Percentiles rank a stretch among this genome's conserved stretches.
These are phyloP conservation scores for Pinus taeda DNA, from an alignment of 75 land plant species.

Conservation along the genomic window DNA sequence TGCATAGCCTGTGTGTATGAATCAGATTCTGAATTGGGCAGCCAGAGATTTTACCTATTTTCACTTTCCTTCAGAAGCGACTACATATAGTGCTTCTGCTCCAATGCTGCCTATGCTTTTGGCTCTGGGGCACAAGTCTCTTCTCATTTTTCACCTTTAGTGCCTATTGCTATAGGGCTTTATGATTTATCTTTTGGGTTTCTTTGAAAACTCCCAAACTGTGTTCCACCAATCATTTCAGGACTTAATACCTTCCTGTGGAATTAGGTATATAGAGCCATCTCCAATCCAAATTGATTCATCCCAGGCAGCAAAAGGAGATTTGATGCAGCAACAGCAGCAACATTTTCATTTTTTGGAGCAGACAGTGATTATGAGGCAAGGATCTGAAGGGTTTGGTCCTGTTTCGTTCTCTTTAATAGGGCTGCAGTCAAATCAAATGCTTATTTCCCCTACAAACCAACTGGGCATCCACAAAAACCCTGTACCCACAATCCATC, in stretches of 20 bases:
- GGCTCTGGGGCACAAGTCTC: neutral
- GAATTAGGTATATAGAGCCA: neutral
- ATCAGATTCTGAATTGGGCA: too few relatives aligned
- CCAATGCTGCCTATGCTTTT: neutral
- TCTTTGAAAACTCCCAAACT: neutral
- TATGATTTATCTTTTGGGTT: neutral
- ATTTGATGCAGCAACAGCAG: neutral
- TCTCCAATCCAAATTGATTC: neutral
- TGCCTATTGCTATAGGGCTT: too few relatives aligned
- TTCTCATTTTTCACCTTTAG: neutral
- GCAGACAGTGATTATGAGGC: neutral
- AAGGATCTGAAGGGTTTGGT: constrained; percentile 2
- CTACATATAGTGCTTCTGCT: neutral
- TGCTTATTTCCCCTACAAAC: constrained; percentile 5
- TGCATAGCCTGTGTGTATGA: too few relatives aligned
- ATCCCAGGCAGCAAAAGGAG: neutral
- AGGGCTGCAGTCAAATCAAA: neutral
- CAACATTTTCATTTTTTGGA: neutral
- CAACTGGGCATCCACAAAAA: neutral
- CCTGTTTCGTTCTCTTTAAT: neutral
- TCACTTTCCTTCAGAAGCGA: too few relatives aligned
- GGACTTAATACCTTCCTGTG: neutral
- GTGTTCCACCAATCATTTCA: neutral
- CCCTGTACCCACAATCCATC: neutral
- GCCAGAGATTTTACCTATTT: too few relatives aligned